phyloP scores from a whole-genome alignment of 2,329 filamentous ascomycete species.

The Dichotomopilus funicola region DNA sequence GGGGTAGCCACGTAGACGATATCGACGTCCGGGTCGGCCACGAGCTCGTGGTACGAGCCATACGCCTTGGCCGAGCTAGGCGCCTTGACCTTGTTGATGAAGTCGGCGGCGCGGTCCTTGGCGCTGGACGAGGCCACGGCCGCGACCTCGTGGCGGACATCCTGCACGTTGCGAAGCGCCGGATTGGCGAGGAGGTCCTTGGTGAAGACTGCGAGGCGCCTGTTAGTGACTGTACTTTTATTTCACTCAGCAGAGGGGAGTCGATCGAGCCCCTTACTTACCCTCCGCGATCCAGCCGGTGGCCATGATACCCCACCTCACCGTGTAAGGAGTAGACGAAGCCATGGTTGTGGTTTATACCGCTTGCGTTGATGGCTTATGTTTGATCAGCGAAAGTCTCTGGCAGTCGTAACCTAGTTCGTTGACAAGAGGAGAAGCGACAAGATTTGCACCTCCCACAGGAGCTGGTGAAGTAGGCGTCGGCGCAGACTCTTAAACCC shows the following conservation, averaged over 20 bases:
- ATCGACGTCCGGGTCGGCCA: slow-evolving; percentile 70
- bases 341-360: slow-evolving; percentile 16
- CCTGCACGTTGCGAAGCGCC: slow-evolving; percentile 57
- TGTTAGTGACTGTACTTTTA: background rate
- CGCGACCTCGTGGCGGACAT: slow-evolving; percentile 69
- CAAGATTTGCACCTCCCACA: background rate
- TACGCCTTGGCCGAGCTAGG: slow-evolving; percentile 64
- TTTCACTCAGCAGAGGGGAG: background rate
- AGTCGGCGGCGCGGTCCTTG: slow-evolving; percentile 60
- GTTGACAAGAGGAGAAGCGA: background rate
- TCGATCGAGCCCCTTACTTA: slow-evolving; percentile 28
- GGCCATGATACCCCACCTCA: slow-evolving; percentile 56
- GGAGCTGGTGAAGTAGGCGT: background rate
- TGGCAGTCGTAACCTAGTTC: no score
- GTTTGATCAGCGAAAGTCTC: background rate
- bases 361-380: background rate
- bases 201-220: slow-evolving; percentile 48
- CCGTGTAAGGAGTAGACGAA: slow-evolving; percentile 37
- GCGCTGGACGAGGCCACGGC: slow-evolving; percentile 77
- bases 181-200: slow-evolving; percentile 75
- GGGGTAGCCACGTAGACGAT: slow-evolving; percentile 87
- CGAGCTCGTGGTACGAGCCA: slow-evolving; percentile 75
- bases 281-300: slow-evolving; percentile 54
- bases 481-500: slow-evolving; percentile 10
- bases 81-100: slow-evolving; percentile 65